Base-by-base conservation (phyloP, 148 eudicot genomes). In the Simmondsia chinensis region DNA sequence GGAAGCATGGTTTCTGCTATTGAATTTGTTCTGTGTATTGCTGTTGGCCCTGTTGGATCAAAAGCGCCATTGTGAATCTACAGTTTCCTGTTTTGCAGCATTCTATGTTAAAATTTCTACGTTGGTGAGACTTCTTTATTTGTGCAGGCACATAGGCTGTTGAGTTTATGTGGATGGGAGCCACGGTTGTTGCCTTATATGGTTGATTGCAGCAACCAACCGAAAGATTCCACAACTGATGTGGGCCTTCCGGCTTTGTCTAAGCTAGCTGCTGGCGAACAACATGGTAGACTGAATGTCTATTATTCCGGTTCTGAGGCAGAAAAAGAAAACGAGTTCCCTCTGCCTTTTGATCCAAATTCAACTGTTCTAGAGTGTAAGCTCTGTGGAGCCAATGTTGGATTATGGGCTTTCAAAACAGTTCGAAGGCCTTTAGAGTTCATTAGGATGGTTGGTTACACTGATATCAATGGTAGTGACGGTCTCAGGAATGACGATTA, bases 111-210 rank as follows among this genome's bases (percentile, higher is more conserved):
- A 1, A 11, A n/a, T 34, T n/a, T n/a, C n/a, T n/a, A n/a, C n/a
- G n/a, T n/a, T n/a, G n/a, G n/a, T n/a, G n/a, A n/a, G n/a, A n/a
- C n/a, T n/a, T n/a, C n/a, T n/a, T n/a, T n/a, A n/a, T n/a, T n/a
- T 49, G 28, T 67, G 52, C 89, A 88, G 96, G 95, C 89, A 29
- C 81, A 74, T 51, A 85, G 74, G 71, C 60, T 85, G 15, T 59
- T 77, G 48, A 91, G 99, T 57, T 65, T 91, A 56, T 82, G 84
- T 60, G 99, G 99, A 25, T 91, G 99, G 99, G 83, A 85, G 65
- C 89, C 89, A 70, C 88, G 81, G 41, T 54, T 39, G 24, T 65
- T 91, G 44, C 89, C 95, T 26, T 91, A 91, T 48, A 36, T 64
- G 21, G 95, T 91, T 54, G 94, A 75, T 56, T 65, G 70, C 63